Evolutionary conservation across 805 yeast species (phyloP), one percentile per base, ranked within the genome.

Genomic region (Candida hungchunana): DNA sequence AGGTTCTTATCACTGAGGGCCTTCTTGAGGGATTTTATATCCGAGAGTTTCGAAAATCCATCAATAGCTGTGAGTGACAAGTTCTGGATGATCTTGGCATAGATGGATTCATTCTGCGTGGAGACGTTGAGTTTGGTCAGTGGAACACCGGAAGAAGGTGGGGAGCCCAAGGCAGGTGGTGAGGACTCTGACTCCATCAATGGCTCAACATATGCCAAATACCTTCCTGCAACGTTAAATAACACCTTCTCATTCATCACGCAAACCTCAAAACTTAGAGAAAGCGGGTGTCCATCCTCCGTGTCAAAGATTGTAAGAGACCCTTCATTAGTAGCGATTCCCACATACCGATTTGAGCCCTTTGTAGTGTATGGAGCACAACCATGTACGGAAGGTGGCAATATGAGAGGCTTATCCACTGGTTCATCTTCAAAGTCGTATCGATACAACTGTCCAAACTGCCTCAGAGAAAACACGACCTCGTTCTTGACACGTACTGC

Each of bases 61-160:
- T 74, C 83, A 13, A 77, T 53, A 0, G 83, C 77, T 3, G 71
- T 62, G 37, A 66, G 64, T 2, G 81, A 73, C 11, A 78, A 46
- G 12, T 66, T 60, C 9, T 71, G 66, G 35, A 77, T 50, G 1
- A 78, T 36, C 36, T 42, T 51, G 12, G 48, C 40, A 26, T 51
- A 50, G 7, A 50, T 39, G 5, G 56, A 51, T 8, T 35, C 44
- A 19, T 41, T 48, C 8, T 48, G 42, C 3, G 40, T 26, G 15
- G 54, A 50, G 2, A 51, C 41, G 16, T 50, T 46, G 31, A 50
- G 16, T 12, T 36, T 27, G 2, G 52, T 48, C 10, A 32, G 35
- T 3, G 29, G 19, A 10, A 28, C 34, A n/a, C n/a, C n/a, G n/a
- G n/a, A n/a, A n/a, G n/a, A n/a, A n/a, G n/a, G n/a, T n/a, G n/a